Base-by-base conservation (phyloP, 441 rosid genomes). In the Aleurites moluccanus region DNA sequence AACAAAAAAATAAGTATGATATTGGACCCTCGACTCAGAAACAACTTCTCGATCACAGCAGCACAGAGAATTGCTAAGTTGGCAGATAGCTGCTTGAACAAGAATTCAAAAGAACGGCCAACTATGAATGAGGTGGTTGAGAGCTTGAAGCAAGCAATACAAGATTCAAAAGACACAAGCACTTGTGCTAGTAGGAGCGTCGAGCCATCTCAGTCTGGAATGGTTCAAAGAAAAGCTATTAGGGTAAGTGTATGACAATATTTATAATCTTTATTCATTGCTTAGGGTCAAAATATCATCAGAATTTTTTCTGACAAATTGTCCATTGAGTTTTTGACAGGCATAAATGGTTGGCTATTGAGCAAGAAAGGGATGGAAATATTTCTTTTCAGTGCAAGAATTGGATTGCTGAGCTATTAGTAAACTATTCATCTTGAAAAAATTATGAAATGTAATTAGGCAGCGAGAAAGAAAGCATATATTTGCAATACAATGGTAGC, bases 21-120 rank as follows among this genome's bases (percentile, higher is more conserved):
- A 67, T 87, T 91, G 68, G 99, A 95, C 63, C 88, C 93, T 0
- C 77, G 90, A 10, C 89, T 95, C 2, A 83, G 86, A 69, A 85
- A 82, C 65, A 85, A 83, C 50, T 91, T 78, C 78, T 87, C 96
- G 0, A 56, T 82, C 61, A 55, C 45, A 6, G 90, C 84, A 52
- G 92, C 92, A 21, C 85, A 84, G 67, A 86, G 78, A 75, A 38
- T 90, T 47, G 98, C 88, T 20, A 88, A 85, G 82, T 49, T 95
- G 72, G 99, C 99, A 38, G 93, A 95, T 78, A 75, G 63, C 60
- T 95, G 99, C 78, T 78, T 92, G 64, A 75, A 77, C 61, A 89
- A 81, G 84, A 86, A 83, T 40, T 75, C 88, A 1, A 92, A 91
- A 80, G 96, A 89, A 6, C 89, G 99, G 35, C 98, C 99, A 0